Evolutionary conservation across 164 flowering plant species (phyloP).

Genomic region (Magnolia kwangsiensis): DNA sequence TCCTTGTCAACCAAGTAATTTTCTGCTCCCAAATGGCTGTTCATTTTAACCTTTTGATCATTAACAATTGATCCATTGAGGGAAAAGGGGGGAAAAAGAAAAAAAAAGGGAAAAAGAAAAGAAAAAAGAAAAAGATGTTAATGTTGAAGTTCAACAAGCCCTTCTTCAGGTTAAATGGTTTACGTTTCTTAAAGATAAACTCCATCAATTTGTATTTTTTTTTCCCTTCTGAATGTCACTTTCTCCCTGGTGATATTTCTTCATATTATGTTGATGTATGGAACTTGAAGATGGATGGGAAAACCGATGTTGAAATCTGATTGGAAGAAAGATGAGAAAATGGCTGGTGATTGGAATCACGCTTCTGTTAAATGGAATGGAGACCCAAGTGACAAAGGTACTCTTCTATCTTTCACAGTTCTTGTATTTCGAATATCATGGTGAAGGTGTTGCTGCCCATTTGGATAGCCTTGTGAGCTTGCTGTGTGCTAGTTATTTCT

Average conservation of each 20-base stretch:
- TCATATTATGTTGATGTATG: background rate
- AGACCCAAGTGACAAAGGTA: constrained; percentile 37
- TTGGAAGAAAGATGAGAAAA: constrained; percentile 90
- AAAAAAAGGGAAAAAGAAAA: too few species aligned
- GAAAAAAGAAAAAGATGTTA: too few species aligned
- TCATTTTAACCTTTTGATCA: background rate
- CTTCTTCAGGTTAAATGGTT: too few species aligned
- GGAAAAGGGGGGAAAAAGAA: too few species aligned
- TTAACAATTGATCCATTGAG: background rate
- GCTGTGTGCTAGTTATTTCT: background rate
- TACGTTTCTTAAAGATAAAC: background rate
- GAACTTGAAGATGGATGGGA: constrained; percentile 82
- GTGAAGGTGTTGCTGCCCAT: too few species aligned
- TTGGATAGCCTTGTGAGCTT: background rate
- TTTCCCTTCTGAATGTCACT: background rate
- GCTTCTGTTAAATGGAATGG: constrained; percentile 90
- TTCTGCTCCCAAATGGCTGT: constrained; percentile 1
- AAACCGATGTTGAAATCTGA: constrained; percentile 84
- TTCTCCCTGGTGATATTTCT: constrained; percentile 1
- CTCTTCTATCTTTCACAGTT: background rate
- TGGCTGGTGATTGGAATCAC: constrained; percentile 89
- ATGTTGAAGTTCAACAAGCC: too few species aligned
- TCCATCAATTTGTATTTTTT: background rate
- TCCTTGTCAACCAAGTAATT: constrained; percentile 86
- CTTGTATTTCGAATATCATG: background rate